phyloP scores from a whole-genome alignment of 768 basidiomycete genomes.

The Mycena capillaripes region DNA sequence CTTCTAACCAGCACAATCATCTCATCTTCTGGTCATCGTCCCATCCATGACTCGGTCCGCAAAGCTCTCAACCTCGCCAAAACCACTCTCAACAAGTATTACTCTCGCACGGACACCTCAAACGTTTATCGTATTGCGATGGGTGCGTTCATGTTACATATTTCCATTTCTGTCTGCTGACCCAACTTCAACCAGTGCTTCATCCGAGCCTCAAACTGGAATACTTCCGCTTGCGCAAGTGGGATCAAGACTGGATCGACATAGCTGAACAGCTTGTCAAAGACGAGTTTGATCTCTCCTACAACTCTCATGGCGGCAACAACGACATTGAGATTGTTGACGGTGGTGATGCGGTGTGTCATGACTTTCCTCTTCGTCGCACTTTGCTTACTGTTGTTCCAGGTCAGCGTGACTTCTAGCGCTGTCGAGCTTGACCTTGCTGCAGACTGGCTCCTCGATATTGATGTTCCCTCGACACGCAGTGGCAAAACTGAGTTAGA shows the following conservation, averaged over 20 bases:
- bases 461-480: background rate
- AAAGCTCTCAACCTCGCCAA: background rate
- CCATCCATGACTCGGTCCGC: background rate
- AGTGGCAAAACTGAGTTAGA: background rate
- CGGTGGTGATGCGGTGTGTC: background rate
- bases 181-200: background rate
- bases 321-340: background rate
- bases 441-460: background rate
- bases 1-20: conserved; percentile 28
- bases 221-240: background rate
- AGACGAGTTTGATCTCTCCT: background rate
- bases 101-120: conserved; percentile 1
- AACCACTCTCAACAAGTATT: background rate
- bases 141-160: background rate
- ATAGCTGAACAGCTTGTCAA: background rate
- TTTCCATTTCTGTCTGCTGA: background rate
- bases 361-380: background rate
- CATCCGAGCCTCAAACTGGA: background rate
- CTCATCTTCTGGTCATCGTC: background rate
- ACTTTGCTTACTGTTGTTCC: background rate
- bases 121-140: background rate
- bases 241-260: background rate
- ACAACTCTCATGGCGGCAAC: background rate
- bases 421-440: background rate
- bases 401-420: conserved; percentile 2